Conservation (phyloP, 2,329 filamentous ascomycete species). For the Periconia sp. region DNA sequence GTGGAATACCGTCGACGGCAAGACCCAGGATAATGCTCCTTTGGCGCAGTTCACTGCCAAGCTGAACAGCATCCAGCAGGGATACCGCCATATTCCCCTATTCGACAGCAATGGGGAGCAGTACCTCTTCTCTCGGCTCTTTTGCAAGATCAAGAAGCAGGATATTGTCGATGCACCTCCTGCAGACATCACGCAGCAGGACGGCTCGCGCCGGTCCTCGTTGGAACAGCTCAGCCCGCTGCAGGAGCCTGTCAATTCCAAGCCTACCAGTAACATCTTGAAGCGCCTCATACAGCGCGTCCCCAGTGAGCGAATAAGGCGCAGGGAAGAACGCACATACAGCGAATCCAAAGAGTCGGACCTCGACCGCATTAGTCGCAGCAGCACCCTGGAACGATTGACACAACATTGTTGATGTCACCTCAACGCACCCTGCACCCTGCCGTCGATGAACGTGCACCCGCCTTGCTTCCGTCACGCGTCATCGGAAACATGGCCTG, state of each 20-base stretch:
- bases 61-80: constrained; percentile 84
- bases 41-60: constrained; percentile 93
- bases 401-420: constrained; percentile 19
- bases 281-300: constrained; percentile 53
- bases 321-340: constrained; percentile 36
- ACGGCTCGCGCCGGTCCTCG: constrained; percentile 30
- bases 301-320: constrained; percentile 50
- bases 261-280: constrained; percentile 44
- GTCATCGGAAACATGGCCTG: constrained; percentile 19
- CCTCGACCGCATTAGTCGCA: constrained; percentile 38
- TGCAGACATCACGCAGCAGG: constrained; percentile 24
- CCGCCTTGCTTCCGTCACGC: constrained; percentile 16
- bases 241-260: constrained; percentile 40
- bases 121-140: constrained; percentile 92
- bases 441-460: constrained; percentile 25
- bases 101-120: constrained; percentile 89
- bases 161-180: constrained; percentile 52
- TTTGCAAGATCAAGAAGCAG: constrained; percentile 81
- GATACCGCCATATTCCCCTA: constrained; percentile 89
- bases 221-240: constrained; percentile 34
- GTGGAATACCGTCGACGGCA: constrained; percentile 82
- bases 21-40: constrained; percentile 67
- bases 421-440: constrained; percentile 14
- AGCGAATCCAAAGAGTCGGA: constrained; percentile 43
- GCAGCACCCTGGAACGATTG: constrained; percentile 44